Evolutionary conservation across 148 eudicot genomes (phyloP), one percentile per base, ranked within the genome.

Genomic region (Rheum nobile): DNA sequence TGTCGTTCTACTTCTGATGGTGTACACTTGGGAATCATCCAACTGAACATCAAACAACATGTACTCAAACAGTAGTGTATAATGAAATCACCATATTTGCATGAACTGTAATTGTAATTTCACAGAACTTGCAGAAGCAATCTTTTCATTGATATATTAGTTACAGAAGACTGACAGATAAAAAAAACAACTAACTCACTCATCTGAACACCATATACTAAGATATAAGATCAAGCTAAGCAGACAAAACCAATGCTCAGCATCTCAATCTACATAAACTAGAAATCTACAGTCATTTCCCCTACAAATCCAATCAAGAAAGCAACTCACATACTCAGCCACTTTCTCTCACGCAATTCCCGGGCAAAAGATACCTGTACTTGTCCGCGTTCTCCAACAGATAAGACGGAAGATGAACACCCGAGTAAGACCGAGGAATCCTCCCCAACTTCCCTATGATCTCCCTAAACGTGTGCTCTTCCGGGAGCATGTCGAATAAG

Each of bases 391-490:
- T 87, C 46, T 83, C 77, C 67, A 85, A 74, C 72, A 87, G 42
- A 77, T 76, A 79, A 8, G 83, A 55, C 65, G 91, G 91, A 35
- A 87, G 83, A 79, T 87, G 82, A 46, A 87, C 87, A 0, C 77
- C 88, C 8, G 88, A 83, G 74, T 83, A 83, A 29, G 85, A 83
- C 73, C 78, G 85, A 41, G 88, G 88, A 31, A 87, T 83, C 1
- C 84, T 80, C 8, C 91, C 88, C 91, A 87, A 78, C 43, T 79
- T 83, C 73, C 87, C 87, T 1, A 87, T 87, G 5, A 87, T 82
- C 21, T 87, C 91, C 77, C 79, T 80, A 72, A 87, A 87, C 2
- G 88, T 85, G 71, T 87, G 82, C 75, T 85, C 88, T 74, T 87
- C 91, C 0, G 83, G 91, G 2, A 87, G 80, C 91, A 87, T 77